A percentile compares a stretch with the other conserved stretches of the same genome.
Evolutionary conservation across 2,329 filamentous ascomycete genomes (phyloP).

Genomic region (Stenocarpella maydis): DNA sequence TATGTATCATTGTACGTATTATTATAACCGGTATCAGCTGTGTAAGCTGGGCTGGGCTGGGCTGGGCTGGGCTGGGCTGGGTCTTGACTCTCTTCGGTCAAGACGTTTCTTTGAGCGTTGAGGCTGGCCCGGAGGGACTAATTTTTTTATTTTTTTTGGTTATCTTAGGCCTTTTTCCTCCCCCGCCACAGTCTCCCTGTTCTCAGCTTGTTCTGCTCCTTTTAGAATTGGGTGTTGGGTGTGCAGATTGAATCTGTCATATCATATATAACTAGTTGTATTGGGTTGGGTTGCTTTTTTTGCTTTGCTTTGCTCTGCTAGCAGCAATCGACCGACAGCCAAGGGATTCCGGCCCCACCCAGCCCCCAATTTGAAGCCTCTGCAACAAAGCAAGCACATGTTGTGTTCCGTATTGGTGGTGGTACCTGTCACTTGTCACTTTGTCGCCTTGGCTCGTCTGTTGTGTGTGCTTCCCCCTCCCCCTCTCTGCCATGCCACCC

Average conservation of each 20-base stretch:
- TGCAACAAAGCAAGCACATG: neutral
- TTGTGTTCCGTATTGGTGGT: neutral
- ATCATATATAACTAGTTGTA: neutral
- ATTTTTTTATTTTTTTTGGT: too few relatives aligned
- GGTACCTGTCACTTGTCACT: constrained; percentile 7
- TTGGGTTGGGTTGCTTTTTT: too few relatives aligned
- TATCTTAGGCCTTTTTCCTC: too few relatives aligned
- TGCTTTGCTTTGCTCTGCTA: neutral
- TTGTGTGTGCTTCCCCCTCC: neutral
- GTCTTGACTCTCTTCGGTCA: too few relatives aligned
- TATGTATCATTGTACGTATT: too few relatives aligned
- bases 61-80: too few relatives aligned
- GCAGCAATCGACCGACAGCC: neutral
- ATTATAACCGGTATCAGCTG: too few relatives aligned
- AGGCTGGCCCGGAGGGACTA: too few relatives aligned
- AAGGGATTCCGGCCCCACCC: constrained; percentile 6
- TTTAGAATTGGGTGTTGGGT: neutral
- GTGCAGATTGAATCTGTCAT: neutral
- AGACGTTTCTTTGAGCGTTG: too few relatives aligned
- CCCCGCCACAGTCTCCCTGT: too few relatives aligned
- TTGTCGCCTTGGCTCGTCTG: neutral
- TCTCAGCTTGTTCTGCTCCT: too few relatives aligned
- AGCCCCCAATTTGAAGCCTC: constrained; percentile 3
- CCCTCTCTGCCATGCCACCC: neutral
- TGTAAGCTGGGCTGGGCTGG: too few relatives aligned